Base-by-base conservation (phyloP, 257 asterid genomes). In the Nyctanthes arbortristis region DNA sequence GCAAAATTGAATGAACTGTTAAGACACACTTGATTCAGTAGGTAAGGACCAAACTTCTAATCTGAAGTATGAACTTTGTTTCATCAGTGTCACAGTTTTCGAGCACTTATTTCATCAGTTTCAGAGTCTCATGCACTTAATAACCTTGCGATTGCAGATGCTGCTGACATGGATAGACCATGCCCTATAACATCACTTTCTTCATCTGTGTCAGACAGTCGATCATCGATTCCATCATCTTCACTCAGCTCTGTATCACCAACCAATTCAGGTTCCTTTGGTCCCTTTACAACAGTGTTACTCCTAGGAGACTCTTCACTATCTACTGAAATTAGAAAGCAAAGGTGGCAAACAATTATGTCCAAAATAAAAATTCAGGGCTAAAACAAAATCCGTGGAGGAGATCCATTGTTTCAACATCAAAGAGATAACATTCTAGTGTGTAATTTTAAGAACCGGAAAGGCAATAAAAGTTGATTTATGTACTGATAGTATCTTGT, bases 161-260 rank as follows among this genome's bases (percentile, higher is more conserved):
- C 75, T 36, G 77, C 84, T 43, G 73, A 73, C 65, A 64, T 47
- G 31, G 75, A 54, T 67, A 80, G 80, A 58, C 39, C 84, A 73
- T 72, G 70, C 35, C 22, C 63, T 66, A 66, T 61, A 12, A 66
- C 33, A 65, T 72, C 79, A 20, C 72, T 64, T 70, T 85, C 92
- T 69, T 89, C 92, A 60, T 90, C 96, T 52, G 92, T 54, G 68
- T 90, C 96, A 52, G 84, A 82, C 63, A 77, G 70, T 72, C 62
- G 80, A 27, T 76, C n/a, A n/a, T n/a, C 88, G 18, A 61, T 67
- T 40, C 30, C 88, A 66, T 60, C 68, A 71, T 71, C 83, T 79
- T 79, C 92, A 71, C 75, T 71, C 73, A 36, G 74, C 68, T 72
- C 82, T 35, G 24, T 75, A 28, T 68, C 79, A 63, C 37, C 76